These are phyloP conservation scores for Teratosphaeria viscida DNA, from an alignment of 2,329 filamentous ascomycete genomes.

Conservation along the genomic window DNA sequence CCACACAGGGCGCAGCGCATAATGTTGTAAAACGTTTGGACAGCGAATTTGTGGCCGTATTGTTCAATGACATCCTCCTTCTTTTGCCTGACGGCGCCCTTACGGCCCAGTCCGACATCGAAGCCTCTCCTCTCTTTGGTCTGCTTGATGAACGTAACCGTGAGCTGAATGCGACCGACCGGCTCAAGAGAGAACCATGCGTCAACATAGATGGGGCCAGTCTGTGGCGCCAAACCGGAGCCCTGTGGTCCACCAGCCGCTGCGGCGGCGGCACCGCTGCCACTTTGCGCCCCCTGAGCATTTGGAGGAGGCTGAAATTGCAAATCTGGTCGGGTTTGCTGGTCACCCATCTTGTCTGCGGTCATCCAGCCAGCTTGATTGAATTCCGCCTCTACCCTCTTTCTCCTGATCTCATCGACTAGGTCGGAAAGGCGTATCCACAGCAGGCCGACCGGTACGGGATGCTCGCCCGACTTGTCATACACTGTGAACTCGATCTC, in stretches of 20 bases:
- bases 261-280: conserved; percentile 27
- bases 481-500: conserved; percentile 97
- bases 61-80: conserved; percentile 98
- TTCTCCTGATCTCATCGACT: conserved; percentile 90
- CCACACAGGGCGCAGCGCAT: conserved; percentile 98
- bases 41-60: conserved; percentile 97
- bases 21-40: conserved; percentile 99
- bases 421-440: conserved; percentile 98
- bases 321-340: conserved; percentile 42
- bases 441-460: conserved; percentile 84
- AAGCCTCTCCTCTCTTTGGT: conserved; percentile 71
- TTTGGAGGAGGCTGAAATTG: conserved; percentile 43
- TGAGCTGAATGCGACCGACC: conserved; percentile 81
- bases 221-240: conserved; percentile 37
- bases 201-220: conserved; percentile 57
- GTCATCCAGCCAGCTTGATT: conserved; percentile 95
- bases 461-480: conserved; percentile 81
- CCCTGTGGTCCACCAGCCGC: conserved; percentile 30
- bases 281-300: conserved; percentile 21
- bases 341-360: conserved; percentile 80
- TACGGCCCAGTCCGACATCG: conserved; percentile 83
- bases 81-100: conserved; percentile 90
- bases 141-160: conserved; percentile 86
- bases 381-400: conserved; percentile 93
- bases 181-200: conserved; percentile 97